Percentiles rank a stretch among this genome's conserved stretches.
phyloP scores from a whole-genome alignment of 2,329 filamentous ascomycete genomes.

The Exophiala phaeomuriformis region DNA sequence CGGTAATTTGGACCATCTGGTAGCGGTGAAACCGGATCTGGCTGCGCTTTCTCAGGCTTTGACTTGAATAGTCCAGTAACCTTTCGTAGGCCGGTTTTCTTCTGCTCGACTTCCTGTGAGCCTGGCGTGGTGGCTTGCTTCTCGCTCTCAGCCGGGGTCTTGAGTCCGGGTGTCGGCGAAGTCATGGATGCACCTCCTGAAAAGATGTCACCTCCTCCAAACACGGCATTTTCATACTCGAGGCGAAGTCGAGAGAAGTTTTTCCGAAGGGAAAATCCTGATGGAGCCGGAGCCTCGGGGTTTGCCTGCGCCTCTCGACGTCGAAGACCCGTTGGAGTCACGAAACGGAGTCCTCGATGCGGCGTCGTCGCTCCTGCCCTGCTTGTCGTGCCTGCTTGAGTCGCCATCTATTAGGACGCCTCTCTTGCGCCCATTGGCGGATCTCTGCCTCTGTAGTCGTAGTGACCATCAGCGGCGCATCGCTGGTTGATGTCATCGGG shows the following conservation, averaged over 20 bases:
- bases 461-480: conserved; percentile 22
- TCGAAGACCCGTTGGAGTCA: background rate
- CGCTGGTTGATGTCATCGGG: conserved; percentile 15
- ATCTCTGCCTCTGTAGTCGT: conserved; percentile 18
- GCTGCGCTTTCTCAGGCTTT: conserved; percentile 14
- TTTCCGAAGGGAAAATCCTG: conserved; percentile 1
- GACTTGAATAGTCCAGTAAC: conserved; percentile 22
- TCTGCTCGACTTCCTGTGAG: conserved; percentile 9
- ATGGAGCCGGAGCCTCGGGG: conserved; percentile 1
- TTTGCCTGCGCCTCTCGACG: background rate
- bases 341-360: background rate
- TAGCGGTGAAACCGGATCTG: conserved; percentile 1
- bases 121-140: conserved; percentile 8
- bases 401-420: background rate
- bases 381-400: background rate
- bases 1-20: conserved; percentile 9
- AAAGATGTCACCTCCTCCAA: conserved; percentile 5
- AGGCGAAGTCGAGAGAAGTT: conserved; percentile 11
- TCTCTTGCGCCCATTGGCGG: conserved; percentile 12
- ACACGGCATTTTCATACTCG: conserved; percentile 5
- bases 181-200: conserved; percentile 11
- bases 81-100: conserved; percentile 22
- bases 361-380: background rate
- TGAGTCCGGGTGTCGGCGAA: background rate
- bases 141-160: conserved; percentile 8